These are phyloP conservation scores for Asclepias syriaca DNA, from an alignment of 257 asterid genomes.

Conservation along the genomic window DNA sequence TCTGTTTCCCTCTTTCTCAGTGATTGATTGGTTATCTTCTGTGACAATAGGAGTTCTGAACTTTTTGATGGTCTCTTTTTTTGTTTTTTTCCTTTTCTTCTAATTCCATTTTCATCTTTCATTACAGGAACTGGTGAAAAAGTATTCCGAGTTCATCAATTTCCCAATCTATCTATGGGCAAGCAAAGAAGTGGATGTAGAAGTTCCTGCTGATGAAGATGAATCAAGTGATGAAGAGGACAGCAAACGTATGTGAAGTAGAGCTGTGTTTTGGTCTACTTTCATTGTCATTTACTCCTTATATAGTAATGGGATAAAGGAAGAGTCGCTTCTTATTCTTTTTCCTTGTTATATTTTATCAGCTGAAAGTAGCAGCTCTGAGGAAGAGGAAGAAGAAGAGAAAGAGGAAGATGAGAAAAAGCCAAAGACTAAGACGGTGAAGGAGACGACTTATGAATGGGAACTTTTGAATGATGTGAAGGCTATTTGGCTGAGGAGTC, in stretches of 20 bases:
- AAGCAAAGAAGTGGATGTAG: constrained; percentile 80
- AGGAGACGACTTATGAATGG: constrained; percentile 80
- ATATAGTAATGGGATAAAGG: background rate
- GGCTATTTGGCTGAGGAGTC: constrained; percentile 89
- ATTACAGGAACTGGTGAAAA: constrained; percentile 76
- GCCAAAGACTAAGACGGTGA: constrained; percentile 69
- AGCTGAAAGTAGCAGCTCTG: constrained; percentile 64
- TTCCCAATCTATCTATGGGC: constrained; percentile 92
- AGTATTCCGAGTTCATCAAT: constrained; percentile 85
- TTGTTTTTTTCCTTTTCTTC: too few species aligned
- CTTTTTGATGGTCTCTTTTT: background rate
- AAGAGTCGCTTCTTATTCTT: background rate
- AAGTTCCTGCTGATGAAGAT: constrained; percentile 85
- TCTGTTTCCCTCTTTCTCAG: background rate
- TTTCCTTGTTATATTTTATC: constrained; percentile 19
- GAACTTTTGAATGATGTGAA: constrained; percentile 86
- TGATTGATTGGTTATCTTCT: background rate
- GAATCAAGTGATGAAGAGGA: constrained; percentile 67
- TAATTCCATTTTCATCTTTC: constrained; percentile 10
- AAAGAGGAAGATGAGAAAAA: constrained; percentile 71
- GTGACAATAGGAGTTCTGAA: background rate
- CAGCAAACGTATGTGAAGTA: constrained; percentile 39
- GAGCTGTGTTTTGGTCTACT: constrained; percentile 1
- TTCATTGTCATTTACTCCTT: background rate
- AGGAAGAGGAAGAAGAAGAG: constrained; percentile 68